Evolutionary conservation across 2,329 filamentous ascomycete species (phyloP).

Genomic region (Trichoderma hamatum): DNA sequence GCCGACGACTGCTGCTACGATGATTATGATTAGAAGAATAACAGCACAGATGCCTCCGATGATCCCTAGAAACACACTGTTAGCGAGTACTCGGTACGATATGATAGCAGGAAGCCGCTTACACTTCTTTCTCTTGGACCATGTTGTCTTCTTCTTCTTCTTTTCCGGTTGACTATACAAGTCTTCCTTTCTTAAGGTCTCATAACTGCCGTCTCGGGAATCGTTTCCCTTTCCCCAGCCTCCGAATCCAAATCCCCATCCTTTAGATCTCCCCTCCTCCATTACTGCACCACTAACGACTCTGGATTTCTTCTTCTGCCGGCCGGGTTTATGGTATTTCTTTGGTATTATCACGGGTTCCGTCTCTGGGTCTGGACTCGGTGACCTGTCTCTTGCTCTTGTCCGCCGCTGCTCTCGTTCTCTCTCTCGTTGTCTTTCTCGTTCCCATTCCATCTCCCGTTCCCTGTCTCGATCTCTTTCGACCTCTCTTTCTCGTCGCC

Average conservation of each 20-base stretch:
- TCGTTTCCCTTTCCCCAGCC: slow-evolving; percentile 38
- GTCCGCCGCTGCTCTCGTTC: slow-evolving; percentile 31
- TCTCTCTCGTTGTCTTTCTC: slow-evolving; percentile 30
- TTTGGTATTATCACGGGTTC: slow-evolving; percentile 32
- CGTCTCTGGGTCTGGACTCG: slow-evolving; percentile 23
- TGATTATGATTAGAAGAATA: slow-evolving; percentile 67
- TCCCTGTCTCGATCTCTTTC: slow-evolving; percentile 31
- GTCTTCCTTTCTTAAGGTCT: slow-evolving; percentile 56
- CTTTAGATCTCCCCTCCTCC: slow-evolving; percentile 62
- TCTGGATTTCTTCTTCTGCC: slow-evolving; percentile 55
- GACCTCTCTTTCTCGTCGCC: slow-evolving; percentile 30
- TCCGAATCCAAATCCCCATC: slow-evolving; percentile 25
- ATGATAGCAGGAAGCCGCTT: slow-evolving; percentile 36
- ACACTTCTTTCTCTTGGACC: slow-evolving; percentile 66
- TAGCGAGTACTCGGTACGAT: slow-evolving; percentile 6
- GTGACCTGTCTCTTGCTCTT: slow-evolving; percentile 33
- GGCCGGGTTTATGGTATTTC: slow-evolving; percentile 41
- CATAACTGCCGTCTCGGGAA: slow-evolving; percentile 46
- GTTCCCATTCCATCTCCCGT: slow-evolving; percentile 26
- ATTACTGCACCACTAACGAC: slow-evolving; percentile 71
- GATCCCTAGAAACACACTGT: slow-evolving; percentile 52
- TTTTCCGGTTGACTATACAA: slow-evolving; percentile 48
- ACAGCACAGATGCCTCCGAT: slow-evolving; percentile 57
- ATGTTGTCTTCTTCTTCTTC: slow-evolving; percentile 58
- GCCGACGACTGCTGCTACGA: slow-evolving; percentile 66